phyloP scores from a whole-genome alignment of 1,284 basidiomycete genomes.

The Ustilago esculenta region DNA sequence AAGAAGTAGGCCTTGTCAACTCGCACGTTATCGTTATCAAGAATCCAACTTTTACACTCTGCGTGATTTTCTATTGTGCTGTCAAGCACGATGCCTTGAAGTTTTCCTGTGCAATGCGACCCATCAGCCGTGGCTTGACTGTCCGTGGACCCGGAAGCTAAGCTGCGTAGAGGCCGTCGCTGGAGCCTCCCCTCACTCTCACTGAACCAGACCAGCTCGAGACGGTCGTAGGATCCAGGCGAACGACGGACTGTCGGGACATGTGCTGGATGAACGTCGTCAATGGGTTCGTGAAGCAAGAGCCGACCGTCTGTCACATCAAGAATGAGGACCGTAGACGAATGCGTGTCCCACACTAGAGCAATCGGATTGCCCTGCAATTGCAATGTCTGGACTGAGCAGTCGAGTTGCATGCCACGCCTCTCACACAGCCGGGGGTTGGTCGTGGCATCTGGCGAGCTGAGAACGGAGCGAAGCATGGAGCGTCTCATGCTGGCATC shows the following conservation, averaged over 20 bases:
- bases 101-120: neutral
- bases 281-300: conserved; percentile 21
- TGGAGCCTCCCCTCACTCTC: conserved; percentile 13
- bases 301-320: conserved; percentile 16
- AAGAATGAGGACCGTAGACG: conserved; percentile 16
- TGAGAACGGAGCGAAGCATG: conserved; percentile 28
- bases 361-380: conserved; percentile 4
- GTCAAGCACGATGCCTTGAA: conserved; percentile 8
- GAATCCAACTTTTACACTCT: conserved; percentile 1
- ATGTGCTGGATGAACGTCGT: conserved; percentile 14
- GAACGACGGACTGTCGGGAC: conserved; percentile 1
- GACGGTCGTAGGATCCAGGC: neutral
- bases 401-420: conserved; percentile 20
- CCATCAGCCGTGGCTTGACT: neutral
- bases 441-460: conserved; percentile 13
- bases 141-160: neutral
- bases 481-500: conserved; percentile 27
- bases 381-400: conserved; percentile 13
- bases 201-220: conserved; percentile 28
- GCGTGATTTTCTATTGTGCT: neutral
- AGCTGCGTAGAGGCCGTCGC: neutral
- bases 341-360: conserved; percentile 31
- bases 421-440: conserved; percentile 18
- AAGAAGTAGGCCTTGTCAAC: conserved; percentile 1
- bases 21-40: neutral